Percentiles rank a stretch among this genome's conserved stretches.
Conservation (phyloP, 495 filamentous ascomycete genomes). For the Xylaria intraflava region DNA sequence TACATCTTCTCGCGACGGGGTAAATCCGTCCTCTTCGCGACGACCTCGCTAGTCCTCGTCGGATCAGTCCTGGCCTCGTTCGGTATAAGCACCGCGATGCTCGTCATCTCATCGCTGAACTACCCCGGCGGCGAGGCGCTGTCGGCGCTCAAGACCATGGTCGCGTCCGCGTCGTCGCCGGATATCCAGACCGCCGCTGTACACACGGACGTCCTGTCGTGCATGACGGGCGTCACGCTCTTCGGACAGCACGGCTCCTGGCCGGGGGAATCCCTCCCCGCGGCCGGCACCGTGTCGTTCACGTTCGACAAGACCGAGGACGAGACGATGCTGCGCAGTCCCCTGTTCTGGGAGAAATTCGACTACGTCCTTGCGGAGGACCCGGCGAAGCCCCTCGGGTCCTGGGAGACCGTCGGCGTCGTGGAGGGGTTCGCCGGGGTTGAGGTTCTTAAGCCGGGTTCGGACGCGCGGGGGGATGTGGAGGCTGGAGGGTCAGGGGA, state of each 20-base stretch:
- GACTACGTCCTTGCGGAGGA: conserved; percentile 75
- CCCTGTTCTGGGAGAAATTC: conserved; percentile 72
- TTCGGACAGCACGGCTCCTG: conserved; percentile 55
- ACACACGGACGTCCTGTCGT: conserved; percentile 80
- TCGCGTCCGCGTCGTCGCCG: conserved; percentile 32
- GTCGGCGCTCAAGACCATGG: conserved; percentile 45
- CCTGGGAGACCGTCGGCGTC: conserved; percentile 65
- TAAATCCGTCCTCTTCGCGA: conserved; percentile 51
- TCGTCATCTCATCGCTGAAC: conserved; percentile 70
- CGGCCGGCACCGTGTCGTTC: conserved; percentile 23
- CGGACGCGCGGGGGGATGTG: conserved; percentile 12
- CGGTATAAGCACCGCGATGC: conserved; percentile 52
- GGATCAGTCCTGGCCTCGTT: conserved; percentile 55
- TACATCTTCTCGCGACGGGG: conserved; percentile 64
- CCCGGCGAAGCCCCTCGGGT: conserved; percentile 44
- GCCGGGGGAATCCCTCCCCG: conserved; percentile 9
- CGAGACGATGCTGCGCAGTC: conserved; percentile 44
- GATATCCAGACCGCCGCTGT: conserved; percentile 37
- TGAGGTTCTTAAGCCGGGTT: conserved; percentile 50
- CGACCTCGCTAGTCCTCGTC: conserved; percentile 50
- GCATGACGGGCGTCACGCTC: conserved; percentile 89
- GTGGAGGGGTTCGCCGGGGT: conserved; percentile 69
- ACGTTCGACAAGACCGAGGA: conserved; percentile 60
- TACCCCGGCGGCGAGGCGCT: conserved; percentile 81
- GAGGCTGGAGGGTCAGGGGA: conserved; percentile 26